phyloP scores from a whole-genome alignment of 148 eudicot species.

The Camellia sinensis region DNA sequence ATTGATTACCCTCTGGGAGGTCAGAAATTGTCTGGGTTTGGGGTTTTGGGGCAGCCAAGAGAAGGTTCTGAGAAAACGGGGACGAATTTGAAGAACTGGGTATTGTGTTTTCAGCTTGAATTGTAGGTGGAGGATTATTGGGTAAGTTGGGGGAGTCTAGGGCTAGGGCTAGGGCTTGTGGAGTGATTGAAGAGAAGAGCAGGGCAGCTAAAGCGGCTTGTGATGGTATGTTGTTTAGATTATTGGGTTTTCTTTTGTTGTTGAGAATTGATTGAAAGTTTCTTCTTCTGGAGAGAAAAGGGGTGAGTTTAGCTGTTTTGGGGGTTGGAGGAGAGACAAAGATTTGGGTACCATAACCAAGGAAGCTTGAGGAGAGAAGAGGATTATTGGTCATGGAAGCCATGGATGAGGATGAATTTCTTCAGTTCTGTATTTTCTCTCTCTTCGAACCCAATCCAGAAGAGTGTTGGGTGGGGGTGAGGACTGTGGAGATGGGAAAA shows the following conservation, averaged over 20 bases:
- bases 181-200: slow-evolving; percentile 50
- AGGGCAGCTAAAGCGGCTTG: slow-evolving; percentile 52
- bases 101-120: slow-evolving; percentile 45
- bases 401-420: slow-evolving; percentile 17
- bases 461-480: not conserved
- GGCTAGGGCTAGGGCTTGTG: slow-evolving; percentile 67
- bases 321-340: slow-evolving; percentile 48
- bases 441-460: not conserved
- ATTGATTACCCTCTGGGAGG: slow-evolving; percentile 76
- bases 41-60: slow-evolving; percentile 76
- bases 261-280: slow-evolving; percentile 38
- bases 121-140: slow-evolving; percentile 34
- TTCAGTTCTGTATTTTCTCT: not conserved
- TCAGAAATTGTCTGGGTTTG: slow-evolving; percentile 43
- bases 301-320: slow-evolving; percentile 28
- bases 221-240: slow-evolving; percentile 20
- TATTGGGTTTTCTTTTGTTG: slow-evolving; percentile 16
- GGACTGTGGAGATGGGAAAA: not conserved
- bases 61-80: slow-evolving; percentile 56
- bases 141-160: slow-evolving; percentile 36
- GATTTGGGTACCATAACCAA: slow-evolving; percentile 29
- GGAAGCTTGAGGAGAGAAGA: slow-evolving; percentile 55
- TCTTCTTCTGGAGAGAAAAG: slow-evolving; percentile 29
- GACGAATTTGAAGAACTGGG: slow-evolving; percentile 33
- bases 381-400: slow-evolving; percentile 37